Evolutionary conservation across 305 asterid species (phyloP).

Genomic region (Salvia sclarea): DNA sequence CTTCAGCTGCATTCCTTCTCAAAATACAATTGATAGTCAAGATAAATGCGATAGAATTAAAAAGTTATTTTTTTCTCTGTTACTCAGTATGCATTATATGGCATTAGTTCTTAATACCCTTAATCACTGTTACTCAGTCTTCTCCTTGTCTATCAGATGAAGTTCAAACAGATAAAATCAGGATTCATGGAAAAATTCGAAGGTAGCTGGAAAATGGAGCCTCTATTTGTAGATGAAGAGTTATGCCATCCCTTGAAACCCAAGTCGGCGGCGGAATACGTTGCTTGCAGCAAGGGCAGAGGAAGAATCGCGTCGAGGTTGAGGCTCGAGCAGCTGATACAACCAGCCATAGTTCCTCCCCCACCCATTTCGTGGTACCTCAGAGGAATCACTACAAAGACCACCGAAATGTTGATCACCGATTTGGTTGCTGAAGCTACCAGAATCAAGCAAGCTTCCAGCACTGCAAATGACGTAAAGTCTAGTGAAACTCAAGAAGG

Average conservation of each 20-base stretch:
- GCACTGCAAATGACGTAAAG: slow-evolving; percentile 27
- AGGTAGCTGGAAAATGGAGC: slow-evolving; percentile 85
- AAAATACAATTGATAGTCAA: no score
- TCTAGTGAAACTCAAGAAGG: slow-evolving; percentile 30
- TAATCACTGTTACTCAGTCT: not conserved
- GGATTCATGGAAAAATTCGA: slow-evolving; percentile 95
- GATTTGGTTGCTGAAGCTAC: slow-evolving; percentile 81
- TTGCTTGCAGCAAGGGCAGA: slow-evolving; percentile 58
- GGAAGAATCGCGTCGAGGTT: slow-evolving; percentile 81
- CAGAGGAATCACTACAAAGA: slow-evolving; percentile 78
- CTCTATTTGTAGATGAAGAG: slow-evolving; percentile 69
- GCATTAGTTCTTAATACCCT: not conserved
- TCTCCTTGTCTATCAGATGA: slow-evolving; percentile 52
- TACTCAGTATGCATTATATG: no score
- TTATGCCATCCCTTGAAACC: slow-evolving; percentile 62
- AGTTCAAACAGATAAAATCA: slow-evolving; percentile 78
- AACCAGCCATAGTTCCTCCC: slow-evolving; percentile 86
- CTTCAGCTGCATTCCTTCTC: no score
- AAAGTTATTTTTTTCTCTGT: no score
- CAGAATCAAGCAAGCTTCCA: slow-evolving; percentile 51
- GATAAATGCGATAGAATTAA: no score
- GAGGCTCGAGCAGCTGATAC: slow-evolving; percentile 74
- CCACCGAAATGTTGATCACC: slow-evolving; percentile 77
- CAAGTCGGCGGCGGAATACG: slow-evolving; percentile 53
- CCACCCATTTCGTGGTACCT: slow-evolving; percentile 95